Base-by-base conservation (phyloP, 1,139 yeast species). In the Trichomonascaceae sp. region DNA sequence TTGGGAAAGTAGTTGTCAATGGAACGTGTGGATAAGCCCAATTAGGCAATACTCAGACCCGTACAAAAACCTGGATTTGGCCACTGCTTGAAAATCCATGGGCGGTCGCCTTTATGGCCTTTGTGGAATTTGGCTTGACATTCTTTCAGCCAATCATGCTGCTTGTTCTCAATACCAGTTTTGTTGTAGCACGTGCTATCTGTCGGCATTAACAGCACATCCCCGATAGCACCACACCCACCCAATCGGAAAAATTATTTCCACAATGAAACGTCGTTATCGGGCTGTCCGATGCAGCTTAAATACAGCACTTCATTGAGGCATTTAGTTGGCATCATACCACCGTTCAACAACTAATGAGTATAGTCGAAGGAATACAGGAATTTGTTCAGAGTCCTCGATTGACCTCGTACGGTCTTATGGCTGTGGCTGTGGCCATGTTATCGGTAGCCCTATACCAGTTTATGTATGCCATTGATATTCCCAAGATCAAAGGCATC, bases 401-500 rank as follows among this genome's bases (percentile, higher is more conserved):
- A 2, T n/a, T 48, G 45, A 3, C 43, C 1, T 32, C 44, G 6
- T 50, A 50, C 17, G 45, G 41, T 45, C 38, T 50, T n/a, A 30
- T 50, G 18, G 52, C 47, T 2, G 47, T 43, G 10, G 50, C 47
- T 1, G 18, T 47, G n/a, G 50, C 47, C 7, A 19, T 47, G 19
- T 24, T 47, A 1, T 43, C 47, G n/a, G 20, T 45, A 12, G 32
- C 43, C 1, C 48, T 60, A 17, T 60, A 60, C 51, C 51, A 53
- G 13, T 51, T 53, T 4, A 50, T 60, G 46, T 59, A 56, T 43
- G 62, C 50, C n/a, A 61, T 63, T 8, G 65, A 62, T 53, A 60
- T 62, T 38, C 62, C 65, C n/a, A 49, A 54, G 41, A 72, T 78
- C 55, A 65, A 67, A 20, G 78, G 78, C 2, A 65, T 80, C 3